Conservation (phyloP, 2,329 filamentous ascomycete genomes). For the Exophiala dermatitidis region DNA sequence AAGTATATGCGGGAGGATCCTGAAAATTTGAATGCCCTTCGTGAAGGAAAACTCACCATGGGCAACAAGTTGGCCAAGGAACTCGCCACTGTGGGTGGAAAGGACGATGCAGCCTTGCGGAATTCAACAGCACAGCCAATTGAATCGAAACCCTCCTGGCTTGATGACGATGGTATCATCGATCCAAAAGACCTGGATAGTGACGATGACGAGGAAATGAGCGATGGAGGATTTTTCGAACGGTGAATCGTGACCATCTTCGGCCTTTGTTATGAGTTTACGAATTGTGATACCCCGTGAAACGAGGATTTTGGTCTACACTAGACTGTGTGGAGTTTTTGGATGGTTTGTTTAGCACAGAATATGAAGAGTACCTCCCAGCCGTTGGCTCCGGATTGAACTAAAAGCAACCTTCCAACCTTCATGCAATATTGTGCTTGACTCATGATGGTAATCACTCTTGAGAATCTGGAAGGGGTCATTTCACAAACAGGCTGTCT, state of each 20-base stretch:
- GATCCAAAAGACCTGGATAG: constrained; percentile 18
- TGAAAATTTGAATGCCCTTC: constrained; percentile 35
- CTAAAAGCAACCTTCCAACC: too few relatives aligned
- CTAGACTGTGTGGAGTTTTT: neutral
- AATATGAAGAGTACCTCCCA: neutral
- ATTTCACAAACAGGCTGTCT: too few relatives aligned
- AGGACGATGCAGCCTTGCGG: constrained; percentile 9
- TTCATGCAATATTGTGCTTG: too few relatives aligned
- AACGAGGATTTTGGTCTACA: neutral
- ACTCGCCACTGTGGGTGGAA: constrained; percentile 11
- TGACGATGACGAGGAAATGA: constrained; percentile 18
- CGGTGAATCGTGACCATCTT: constrained; percentile 5
- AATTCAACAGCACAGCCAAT: constrained; percentile 1
- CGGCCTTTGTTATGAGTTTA: constrained; percentile 7
- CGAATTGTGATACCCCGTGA: constrained; percentile 16
- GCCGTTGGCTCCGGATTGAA: too few relatives aligned
- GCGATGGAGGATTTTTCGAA: constrained; percentile 40
- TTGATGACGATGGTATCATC: constrained; percentile 17
- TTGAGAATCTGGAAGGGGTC: too few relatives aligned
- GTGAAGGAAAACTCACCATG: constrained; percentile 13
- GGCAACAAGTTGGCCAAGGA: constrained; percentile 9
- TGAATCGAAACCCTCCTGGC: constrained; percentile 15
- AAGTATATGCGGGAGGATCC: constrained; percentile 37
- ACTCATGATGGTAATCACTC: too few relatives aligned
- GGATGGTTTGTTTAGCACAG: neutral